These are phyloP conservation scores for Wallacemonas sp. DNA, from an alignment of 208 protist genomes.

Conservation along the genomic window DNA sequence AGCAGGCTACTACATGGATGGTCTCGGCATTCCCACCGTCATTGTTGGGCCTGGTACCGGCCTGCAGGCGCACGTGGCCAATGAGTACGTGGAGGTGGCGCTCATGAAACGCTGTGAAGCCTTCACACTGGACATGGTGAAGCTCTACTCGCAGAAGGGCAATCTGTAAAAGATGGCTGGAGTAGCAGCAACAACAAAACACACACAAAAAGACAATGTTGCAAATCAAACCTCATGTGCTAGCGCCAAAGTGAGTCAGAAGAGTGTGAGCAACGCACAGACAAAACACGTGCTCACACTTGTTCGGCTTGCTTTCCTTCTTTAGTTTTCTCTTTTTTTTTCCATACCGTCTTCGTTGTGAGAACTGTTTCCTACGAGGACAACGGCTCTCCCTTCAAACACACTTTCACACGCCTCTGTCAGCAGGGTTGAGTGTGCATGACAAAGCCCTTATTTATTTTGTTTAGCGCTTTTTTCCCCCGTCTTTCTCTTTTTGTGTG, in stretches of 20 bases:
- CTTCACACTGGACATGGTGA: slow-evolving; percentile 17
- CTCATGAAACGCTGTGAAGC: slow-evolving; percentile 9
- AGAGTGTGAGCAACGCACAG: no score
- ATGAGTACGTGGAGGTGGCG: slow-evolving; percentile 16
- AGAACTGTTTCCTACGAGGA: no score
- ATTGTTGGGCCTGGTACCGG: slow-evolving; percentile 36
- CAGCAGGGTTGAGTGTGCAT: no score
- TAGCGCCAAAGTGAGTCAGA: no score
- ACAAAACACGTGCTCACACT: no score
- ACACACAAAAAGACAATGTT: no score
- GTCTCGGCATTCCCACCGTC: slow-evolving; percentile 32
- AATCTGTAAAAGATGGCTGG: slow-evolving; percentile 10
- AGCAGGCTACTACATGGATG: slow-evolving; percentile 15
- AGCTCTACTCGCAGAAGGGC: slow-evolving; percentile 15
- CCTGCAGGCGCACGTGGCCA: slow-evolving; percentile 22
- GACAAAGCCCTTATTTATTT: no score
- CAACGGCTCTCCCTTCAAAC: no score
- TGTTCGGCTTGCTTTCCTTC: slow-evolving; percentile 6
- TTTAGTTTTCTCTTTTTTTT: slow-evolving; percentile 13
- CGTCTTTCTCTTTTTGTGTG: slow-evolving; percentile 6
- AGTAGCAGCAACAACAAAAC: no score
- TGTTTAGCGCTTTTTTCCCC: no score
- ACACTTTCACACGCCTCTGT: no score
- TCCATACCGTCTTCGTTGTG: slow-evolving; percentile 2
- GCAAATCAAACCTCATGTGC: no score